Evolutionary conservation across 768 basidiomycete genomes (phyloP), one percentile per base, ranked within the genome.

Genomic region (Trametes villosa): DNA sequence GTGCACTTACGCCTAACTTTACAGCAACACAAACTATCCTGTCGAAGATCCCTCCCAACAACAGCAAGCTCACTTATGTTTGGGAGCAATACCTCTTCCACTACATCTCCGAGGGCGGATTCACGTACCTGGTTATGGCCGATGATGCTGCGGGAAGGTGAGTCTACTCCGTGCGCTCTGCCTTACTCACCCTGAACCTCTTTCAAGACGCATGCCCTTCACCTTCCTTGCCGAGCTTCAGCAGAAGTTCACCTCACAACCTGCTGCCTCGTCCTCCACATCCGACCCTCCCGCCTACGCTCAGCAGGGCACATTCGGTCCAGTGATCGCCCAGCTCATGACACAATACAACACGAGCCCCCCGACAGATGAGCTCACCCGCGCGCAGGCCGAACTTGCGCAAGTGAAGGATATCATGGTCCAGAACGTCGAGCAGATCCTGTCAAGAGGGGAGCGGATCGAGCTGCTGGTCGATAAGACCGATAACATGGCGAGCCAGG

Each of bases 351-450:
- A 94, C 70, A 94, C 93, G 30, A 77, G 86, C 9, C 95, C 96
- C 17, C 95, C 93, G 36, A 74, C 81, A 9, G 97, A 99, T 72
- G 94, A 96, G 63, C 85, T 98, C 57, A 79, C 88, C 20, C 91
- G 93, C 63, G 96, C 96, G 6, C 95, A 95, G 71, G 83, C 84
- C 5, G 95, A 98, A 73, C 81, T 94, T 41, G 86, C 86, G 61
- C 91, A 93, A 66, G 92, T 97, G 47, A 98, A 97, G 73, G 89
- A 95, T 68, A 93, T 97, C 75, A 96, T 97, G 95, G 96, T 98
- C 51, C 92, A 98, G 75, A 98, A 98, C 72, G 96, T 98, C 64
- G 94, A 98, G 76, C 92, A 95, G 73, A 96, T 98, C 64, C 84
- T 99, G 41, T 89, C 86, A 53, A 83, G 97, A 36, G 97, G 97